Evolutionary conservation across 257 asterid species (phyloP).

Genomic region (Echium plantagineum): DNA sequence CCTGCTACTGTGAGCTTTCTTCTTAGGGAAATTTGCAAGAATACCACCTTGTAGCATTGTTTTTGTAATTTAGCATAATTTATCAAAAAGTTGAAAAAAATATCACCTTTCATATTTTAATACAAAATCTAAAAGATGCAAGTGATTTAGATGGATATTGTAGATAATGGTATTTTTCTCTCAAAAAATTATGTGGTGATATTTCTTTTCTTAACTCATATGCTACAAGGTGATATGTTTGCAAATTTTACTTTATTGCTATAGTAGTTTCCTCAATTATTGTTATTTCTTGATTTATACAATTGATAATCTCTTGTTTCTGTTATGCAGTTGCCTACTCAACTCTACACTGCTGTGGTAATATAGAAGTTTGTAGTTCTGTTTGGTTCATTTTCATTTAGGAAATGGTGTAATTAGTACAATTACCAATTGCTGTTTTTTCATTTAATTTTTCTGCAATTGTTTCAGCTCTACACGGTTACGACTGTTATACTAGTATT

Average conservation of each 20-base stretch:
- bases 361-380: slow-evolving; percentile 3
- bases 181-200: no score
- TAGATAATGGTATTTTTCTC: no score
- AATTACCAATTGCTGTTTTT: background rate
- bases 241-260: background rate
- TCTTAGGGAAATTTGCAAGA: background rate
- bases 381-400: background rate
- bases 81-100: no score
- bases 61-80: no score
- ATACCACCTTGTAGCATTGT: no score
- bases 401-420: background rate
- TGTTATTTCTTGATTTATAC: background rate
- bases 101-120: no score
- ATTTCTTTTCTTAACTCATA: no score
- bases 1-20: slow-evolving; percentile 61
- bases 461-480: slow-evolving; percentile 50
- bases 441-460: background rate
- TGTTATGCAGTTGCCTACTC: slow-evolving; percentile 80
- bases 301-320: no score
- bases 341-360: slow-evolving; percentile 82
- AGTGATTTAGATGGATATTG: no score
- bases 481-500: slow-evolving; percentile 59
- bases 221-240: no score
- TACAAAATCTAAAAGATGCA: no score
- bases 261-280: background rate